A percentile compares a stretch with the other conserved stretches of the same genome.
Evolutionary conservation across 306 rosid genomes (phyloP).

Genomic region (Quillaja saponaria): DNA sequence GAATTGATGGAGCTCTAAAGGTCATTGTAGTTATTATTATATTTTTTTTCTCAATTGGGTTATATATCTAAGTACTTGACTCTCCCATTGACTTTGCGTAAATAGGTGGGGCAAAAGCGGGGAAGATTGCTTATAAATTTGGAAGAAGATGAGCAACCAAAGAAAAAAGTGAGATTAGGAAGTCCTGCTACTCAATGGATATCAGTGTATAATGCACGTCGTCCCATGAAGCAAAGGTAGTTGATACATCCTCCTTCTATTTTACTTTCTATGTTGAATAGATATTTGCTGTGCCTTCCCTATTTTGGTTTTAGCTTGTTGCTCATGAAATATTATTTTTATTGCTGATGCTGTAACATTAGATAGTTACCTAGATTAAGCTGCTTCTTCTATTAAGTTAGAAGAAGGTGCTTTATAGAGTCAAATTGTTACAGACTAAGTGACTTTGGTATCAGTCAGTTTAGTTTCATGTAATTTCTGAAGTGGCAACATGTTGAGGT

Average conservation of each 20-base stretch:
- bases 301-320: no score
- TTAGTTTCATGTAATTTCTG: no score
- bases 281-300: no score
- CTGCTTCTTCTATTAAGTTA: no score
- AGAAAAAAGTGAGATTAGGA: constrained; percentile 88
- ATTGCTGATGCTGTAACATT: no score
- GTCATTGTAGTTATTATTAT: constrained; percentile 30
- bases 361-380: no score
- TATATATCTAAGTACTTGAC: constrained; percentile 21
- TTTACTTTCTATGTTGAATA: no score
- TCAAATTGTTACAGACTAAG: no score
- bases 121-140: constrained; percentile 73
- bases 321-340: no score
- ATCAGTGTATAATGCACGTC: constrained; percentile 90
- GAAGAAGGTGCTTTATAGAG: no score
- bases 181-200: constrained; percentile 96
- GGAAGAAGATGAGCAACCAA: constrained; percentile 93
- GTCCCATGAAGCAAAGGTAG: constrained; percentile 96
- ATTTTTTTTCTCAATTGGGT: constrained; percentile 10
- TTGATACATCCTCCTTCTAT: constrained; percentile 22
- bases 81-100: constrained; percentile 14
- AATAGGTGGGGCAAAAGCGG: constrained; percentile 88
- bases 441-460: no score
- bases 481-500: no score
- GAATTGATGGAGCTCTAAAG: constrained; percentile 95